Percentiles rank a stretch among this genome's conserved stretches.
Conservation (phyloP, 2,329 filamentous ascomycete species). For the Penicillium hordei region DNA sequence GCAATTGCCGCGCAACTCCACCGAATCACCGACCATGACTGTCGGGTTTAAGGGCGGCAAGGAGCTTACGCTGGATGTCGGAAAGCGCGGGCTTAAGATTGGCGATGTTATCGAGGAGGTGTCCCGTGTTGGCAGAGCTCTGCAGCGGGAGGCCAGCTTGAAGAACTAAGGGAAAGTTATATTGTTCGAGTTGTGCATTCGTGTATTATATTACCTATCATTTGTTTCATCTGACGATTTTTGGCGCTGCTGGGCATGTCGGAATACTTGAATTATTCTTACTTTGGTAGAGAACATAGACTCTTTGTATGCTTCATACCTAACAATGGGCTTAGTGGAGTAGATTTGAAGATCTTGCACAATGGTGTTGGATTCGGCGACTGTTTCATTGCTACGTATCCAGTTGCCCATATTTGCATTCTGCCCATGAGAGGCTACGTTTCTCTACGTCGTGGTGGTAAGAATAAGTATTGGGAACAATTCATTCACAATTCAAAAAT, state of each 20-base stretch:
- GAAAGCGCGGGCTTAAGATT: conserved; percentile 75
- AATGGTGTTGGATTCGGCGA: background rate
- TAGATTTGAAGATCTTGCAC: background rate
- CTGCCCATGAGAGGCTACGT: background rate
- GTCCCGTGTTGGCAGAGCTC: conserved; percentile 78
- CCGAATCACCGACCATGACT: conserved; percentile 65
- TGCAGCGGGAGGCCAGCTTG: conserved; percentile 82
- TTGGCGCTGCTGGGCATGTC: conserved; percentile 7
- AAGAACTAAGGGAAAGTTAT: conserved; percentile 37
- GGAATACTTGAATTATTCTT: background rate
- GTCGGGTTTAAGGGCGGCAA: conserved; percentile 97
- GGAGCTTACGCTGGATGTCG: conserved; percentile 77
- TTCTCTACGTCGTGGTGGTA: background rate
- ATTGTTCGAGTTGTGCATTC: conserved; percentile 13
- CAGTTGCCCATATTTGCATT: background rate
- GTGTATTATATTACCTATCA: conserved; percentile 18
- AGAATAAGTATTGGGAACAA: background rate
- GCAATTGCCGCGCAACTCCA: conserved; percentile 69
- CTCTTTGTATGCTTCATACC: background rate
- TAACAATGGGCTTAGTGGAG: background rate
- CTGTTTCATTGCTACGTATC: background rate
- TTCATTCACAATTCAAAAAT: conserved; percentile 4
- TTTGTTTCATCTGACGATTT: conserved; percentile 9
- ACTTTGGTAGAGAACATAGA: background rate
- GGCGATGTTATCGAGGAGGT: conserved; percentile 85